Base-by-base conservation (phyloP, 441 rosid genomes). In the Jatropha podagrica region DNA sequence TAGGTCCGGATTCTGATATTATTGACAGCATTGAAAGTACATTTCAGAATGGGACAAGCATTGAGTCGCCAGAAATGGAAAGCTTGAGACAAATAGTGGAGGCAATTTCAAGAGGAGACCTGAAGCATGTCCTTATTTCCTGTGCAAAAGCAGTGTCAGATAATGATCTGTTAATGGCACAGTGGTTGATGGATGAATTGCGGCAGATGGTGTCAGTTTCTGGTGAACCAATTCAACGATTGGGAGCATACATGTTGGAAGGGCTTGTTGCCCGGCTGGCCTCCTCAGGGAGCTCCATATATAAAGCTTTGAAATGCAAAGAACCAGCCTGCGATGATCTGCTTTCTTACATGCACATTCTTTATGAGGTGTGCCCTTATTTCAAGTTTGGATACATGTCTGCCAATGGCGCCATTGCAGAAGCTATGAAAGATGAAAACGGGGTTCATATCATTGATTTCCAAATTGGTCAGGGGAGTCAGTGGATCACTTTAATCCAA, bases 401-500 rank as follows among this genome's bases (percentile, higher is more conserved):
- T 37, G 96, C 97, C 27, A 93, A 91, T 77, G 97, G 97, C 62
- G 96, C 96, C 56, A 91, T 93, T 77, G 97, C 97, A 27, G 97
- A 93, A 76, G 97, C 96, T 73, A 88, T 91, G 95, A 93, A 91
- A 80, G 92, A 88, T 67, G 97, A 91, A 77, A 85, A 85, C 74
- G 74, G 87, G 80, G 92, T 93, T 74, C 97, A 93, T 81, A 93
- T 93, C 15, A 79, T 92, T 27, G 97, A 92, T 75, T 92, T 92
- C 81, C 97, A 89, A 74, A 90, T 92, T 44, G 86, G 81, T 75
- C 97, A 93, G 81, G 97, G 97, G 65, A 88, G 89, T 81, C 97
- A 93, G 76, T 93, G 97, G 97, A 27, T 91, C 75, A 86, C 91
- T 80, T 90, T 93, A 60, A 90, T 93, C 76, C 97, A 93, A 83